Conservation (phyloP, 768 basidiomycete genomes). For the Auricularia heimuer region DNA sequence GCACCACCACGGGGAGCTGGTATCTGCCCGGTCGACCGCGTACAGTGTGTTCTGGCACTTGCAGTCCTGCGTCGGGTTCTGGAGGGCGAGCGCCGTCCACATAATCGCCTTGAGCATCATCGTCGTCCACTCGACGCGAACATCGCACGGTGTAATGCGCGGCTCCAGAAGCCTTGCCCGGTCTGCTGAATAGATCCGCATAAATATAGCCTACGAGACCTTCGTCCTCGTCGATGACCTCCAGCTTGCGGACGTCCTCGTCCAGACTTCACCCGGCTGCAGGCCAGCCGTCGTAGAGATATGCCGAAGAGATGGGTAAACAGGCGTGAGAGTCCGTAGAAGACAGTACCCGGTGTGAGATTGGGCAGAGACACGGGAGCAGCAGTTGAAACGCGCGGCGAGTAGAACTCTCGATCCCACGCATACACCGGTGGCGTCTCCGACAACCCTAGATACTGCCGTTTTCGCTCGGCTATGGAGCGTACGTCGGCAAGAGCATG, state of each 20-base stretch:
- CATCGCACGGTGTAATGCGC: conserved; percentile 98
- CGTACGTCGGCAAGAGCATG: conserved; percentile 66
- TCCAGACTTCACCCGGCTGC: conserved; percentile 79
- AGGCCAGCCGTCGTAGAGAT: conserved; percentile 56
- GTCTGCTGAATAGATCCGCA: conserved; percentile 78
- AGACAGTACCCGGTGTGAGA: conserved; percentile 81
- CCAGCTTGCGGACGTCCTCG: conserved; percentile 76
- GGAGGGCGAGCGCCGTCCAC: conserved; percentile 10
- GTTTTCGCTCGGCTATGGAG: conserved; percentile 60
- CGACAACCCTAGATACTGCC: conserved; percentile 42
- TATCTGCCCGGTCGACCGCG: conserved; percentile 58
- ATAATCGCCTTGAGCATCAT: conserved; percentile 66
- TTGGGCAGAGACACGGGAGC: conserved; percentile 59
- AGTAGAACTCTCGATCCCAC: conserved; percentile 98
- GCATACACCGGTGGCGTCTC: conserved; percentile 58
- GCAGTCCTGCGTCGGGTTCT: conserved; percentile 29
- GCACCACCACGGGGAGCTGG: conserved; percentile 85
- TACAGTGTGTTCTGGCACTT: conserved; percentile 48
- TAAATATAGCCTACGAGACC: conserved; percentile 93
- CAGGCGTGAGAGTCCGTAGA: conserved; percentile 83
- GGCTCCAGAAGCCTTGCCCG: conserved; percentile 81
- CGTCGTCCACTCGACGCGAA: conserved; percentile 84
- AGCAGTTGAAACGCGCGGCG: conserved; percentile 65
- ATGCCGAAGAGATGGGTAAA: conserved; percentile 86
- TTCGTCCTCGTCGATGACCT: conserved; percentile 82